Evolutionary conservation across 148 eudicot species (phyloP).

Genomic region (Chenopodium formosanum): DNA sequence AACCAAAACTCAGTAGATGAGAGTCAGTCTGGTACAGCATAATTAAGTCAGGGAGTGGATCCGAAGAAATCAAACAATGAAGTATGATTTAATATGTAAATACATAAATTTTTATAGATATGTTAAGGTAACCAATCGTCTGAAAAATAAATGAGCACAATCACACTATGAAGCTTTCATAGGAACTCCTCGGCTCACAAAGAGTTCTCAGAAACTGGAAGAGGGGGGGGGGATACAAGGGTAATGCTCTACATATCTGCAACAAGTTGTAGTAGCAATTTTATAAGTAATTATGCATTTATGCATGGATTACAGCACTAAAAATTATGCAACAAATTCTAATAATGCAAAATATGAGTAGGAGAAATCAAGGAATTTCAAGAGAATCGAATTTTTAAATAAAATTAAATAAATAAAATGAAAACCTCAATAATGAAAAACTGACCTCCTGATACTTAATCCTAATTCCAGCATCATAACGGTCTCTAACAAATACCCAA

Average conservation of each 20-base stretch:
- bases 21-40: background rate
- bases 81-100: background rate
- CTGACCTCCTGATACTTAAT: conserved; percentile 75
- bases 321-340: background rate
- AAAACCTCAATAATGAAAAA: background rate
- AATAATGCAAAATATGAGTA: background rate
- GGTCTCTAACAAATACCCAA: conserved; percentile 85
- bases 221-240: background rate
- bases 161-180: background rate
- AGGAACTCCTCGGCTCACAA: background rate
- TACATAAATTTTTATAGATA: background rate
- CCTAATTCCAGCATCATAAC: conserved; percentile 88
- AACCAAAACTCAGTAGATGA: conserved; percentile 2
- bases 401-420: background rate
- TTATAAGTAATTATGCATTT: background rate
- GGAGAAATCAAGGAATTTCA: background rate
- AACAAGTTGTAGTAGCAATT: background rate
- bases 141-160: background rate
- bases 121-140: background rate
- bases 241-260: background rate
- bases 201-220: background rate
- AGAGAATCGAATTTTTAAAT: background rate
- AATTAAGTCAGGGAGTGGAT: background rate
- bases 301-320: background rate
- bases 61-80: background rate